Conservation (phyloP, 371 early-diverging fungal species). For the Funneliformis caledonium region DNA sequence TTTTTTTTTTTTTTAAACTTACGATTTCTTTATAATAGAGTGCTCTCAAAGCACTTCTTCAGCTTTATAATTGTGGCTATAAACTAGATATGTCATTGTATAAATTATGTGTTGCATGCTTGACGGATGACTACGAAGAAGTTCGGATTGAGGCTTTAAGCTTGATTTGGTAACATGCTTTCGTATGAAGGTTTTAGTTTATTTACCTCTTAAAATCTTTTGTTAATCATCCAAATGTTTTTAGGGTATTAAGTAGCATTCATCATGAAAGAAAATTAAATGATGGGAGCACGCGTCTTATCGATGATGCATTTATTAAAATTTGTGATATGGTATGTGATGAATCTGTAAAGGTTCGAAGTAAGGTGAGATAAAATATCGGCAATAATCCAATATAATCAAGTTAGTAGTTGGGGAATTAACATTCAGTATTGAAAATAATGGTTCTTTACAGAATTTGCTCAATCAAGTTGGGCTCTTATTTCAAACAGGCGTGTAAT, state of each 20-base stretch:
- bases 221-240: not conserved
- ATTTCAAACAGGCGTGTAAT: slow-evolving; percentile 56
- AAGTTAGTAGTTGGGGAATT: slow-evolving; percentile 5
- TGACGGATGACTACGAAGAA: slow-evolving; percentile 68
- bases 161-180: slow-evolving; percentile 59
- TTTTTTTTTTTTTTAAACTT: not conserved
- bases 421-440: not conserved
- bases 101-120: slow-evolving; percentile 55
- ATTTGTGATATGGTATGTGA: slow-evolving; percentile 78
- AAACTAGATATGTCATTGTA: slow-evolving; percentile 56
- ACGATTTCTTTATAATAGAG: slow-evolving; percentile 42
- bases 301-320: slow-evolving; percentile 74
- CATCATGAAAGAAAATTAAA: slow-evolving; percentile 42
- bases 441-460: slow-evolving; percentile 5
- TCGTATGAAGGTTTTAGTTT: slow-evolving; percentile 37
- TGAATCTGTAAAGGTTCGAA: slow-evolving; percentile 61
- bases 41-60: slow-evolving; percentile 54
- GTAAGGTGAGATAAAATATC: slow-evolving; percentile 44
- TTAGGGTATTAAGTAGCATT: slow-evolving; percentile 51
- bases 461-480: slow-evolving; percentile 25
- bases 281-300: slow-evolving; percentile 42
- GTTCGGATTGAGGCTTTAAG: slow-evolving; percentile 64
- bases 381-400: not conserved
- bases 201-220: not conserved
- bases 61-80: slow-evolving; percentile 55